phyloP scores from a whole-genome alignment of 1,284 basidiomycete genomes.

The Ganoderma resinaceum region DNA sequence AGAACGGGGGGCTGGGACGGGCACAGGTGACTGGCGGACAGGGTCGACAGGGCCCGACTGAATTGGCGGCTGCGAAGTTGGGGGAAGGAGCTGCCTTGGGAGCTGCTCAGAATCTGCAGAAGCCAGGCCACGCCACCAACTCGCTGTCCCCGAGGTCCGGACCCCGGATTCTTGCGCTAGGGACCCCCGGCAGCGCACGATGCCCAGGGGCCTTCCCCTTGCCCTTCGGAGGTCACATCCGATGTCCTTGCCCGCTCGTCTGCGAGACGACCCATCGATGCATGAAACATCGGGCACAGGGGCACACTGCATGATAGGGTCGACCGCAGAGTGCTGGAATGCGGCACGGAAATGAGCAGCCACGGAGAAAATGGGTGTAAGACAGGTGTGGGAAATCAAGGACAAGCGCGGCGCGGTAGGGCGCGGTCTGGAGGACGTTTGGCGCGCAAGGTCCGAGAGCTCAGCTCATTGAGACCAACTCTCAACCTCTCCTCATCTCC shows the following conservation, averaged over 20 bases:
- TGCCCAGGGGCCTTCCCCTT: neutral
- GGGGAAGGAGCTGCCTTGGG: neutral
- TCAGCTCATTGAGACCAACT: conserved; percentile 34
- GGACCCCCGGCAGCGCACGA: conserved; percentile 19
- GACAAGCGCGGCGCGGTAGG: conserved; percentile 18
- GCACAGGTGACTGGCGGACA: conserved; percentile 16
- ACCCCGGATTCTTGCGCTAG: conserved; percentile 21
- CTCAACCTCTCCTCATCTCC: conserved; percentile 34
- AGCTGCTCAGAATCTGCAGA: neutral
- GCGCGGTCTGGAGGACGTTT: conserved; percentile 16
- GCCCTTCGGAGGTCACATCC: conserved; percentile 19
- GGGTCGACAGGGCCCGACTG: conserved; percentile 8
- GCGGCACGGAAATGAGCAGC: neutral
- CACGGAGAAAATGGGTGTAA: conserved; percentile 9
- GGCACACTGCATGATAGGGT: neutral
- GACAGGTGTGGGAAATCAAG: conserved; percentile 28
- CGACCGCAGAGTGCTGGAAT: neutral
- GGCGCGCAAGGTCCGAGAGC: conserved; percentile 27
- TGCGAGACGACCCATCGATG: conserved; percentile 15
- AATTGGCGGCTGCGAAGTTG: conserved; percentile 6
- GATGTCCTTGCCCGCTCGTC: conserved; percentile 6
- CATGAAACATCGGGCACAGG: conserved; percentile 5
- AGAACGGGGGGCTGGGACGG: neutral
- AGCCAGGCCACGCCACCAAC: conserved; percentile 2
- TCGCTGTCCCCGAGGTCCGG: conserved; percentile 14